Base-by-base conservation (phyloP, 2,329 filamentous ascomycete species). In the Diaporthe citri region DNA sequence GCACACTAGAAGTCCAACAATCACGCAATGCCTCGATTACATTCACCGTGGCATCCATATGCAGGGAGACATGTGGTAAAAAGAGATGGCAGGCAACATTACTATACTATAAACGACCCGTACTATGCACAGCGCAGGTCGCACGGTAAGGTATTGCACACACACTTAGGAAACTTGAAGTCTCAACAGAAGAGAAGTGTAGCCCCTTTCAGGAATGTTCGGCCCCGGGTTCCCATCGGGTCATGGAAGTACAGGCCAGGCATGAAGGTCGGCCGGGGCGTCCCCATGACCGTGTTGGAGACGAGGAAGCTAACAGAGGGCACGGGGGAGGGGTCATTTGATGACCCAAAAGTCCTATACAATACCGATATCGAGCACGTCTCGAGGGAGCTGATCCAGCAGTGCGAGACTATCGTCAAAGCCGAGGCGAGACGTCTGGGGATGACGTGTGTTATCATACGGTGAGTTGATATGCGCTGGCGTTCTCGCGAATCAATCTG, bases 271-370 rank as follows among this genome's bases (percentile, higher is more conserved):
- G 59, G 59, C n/a, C 41, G 41, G 2, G 59, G 59, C 7, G 15
- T 31, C 1, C 15, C 59, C 7, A 43, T 60, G 57, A 41, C 15
- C 0, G 36, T 1, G 0, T 15, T 0, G 2, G 25, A 62, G 3
- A 12, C 2, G 4, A 0, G 4, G 4, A 31, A 5, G 0, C 15
- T 62, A 7, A 5, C 3, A 1, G 0, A 22, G 0, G 59, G 59
- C 15, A 25, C 39, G 9, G 59, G 59, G 7, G 20, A 43, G 1
- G 59, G 59, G 2, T 43, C 59, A 12, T 25, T 62, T 13, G 41
- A 28, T 22, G 15, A 62, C 25, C 59, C 59, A 7, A 62, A 62
- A 20, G 41, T 62, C 1, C n/a, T 31, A 0, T 62, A 62, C 39
- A 62, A 62, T 6, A 43, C 59, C 5, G 1, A 43, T 0, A 43